These are phyloP conservation scores for Tubosaeta sp. DNA, from an alignment of 768 basidiomycete species.

Conservation along the genomic window DNA sequence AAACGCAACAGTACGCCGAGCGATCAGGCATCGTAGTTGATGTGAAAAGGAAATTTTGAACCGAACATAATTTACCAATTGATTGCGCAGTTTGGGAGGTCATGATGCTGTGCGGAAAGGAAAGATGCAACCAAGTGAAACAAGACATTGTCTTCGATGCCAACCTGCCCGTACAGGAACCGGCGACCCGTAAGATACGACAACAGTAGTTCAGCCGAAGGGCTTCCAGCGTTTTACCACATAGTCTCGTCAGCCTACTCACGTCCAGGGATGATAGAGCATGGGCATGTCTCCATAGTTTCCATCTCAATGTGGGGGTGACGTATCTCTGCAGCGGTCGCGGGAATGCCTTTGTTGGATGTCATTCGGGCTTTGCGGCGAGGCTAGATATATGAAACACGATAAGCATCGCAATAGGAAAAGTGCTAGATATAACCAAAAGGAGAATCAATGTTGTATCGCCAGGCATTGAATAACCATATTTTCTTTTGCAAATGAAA, in stretches of 20 bases:
- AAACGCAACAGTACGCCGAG: slow-evolving; percentile 2
- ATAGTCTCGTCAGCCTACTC: neutral
- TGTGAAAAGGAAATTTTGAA: slow-evolving; percentile 3
- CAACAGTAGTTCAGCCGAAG: neutral
- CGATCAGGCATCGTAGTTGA: neutral
- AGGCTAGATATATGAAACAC: neutral
- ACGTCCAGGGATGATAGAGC: slow-evolving; percentile 1
- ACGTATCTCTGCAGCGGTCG: neutral
- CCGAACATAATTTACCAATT: neutral
- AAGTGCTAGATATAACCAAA: neutral
- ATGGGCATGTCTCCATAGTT: neutral
- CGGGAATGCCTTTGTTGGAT: neutral
- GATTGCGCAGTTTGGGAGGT: neutral
- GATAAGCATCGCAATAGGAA: neutral
- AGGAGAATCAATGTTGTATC: neutral
- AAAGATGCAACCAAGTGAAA: slow-evolving; percentile 2
- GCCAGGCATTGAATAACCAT: neutral
- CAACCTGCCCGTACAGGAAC: neutral
- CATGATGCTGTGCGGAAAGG: neutral
- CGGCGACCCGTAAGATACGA: neutral
- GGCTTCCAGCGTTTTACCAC: neutral
- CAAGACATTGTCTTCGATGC: neutral
- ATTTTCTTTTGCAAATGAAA: slow-evolving; percentile 6
- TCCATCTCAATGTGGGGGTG: neutral
- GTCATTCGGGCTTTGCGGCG: neutral